Percentiles rank a stretch among this genome's conserved stretches.
phyloP scores from a whole-genome alignment of 139 green algal species.

The Chlorella sp. region DNA sequence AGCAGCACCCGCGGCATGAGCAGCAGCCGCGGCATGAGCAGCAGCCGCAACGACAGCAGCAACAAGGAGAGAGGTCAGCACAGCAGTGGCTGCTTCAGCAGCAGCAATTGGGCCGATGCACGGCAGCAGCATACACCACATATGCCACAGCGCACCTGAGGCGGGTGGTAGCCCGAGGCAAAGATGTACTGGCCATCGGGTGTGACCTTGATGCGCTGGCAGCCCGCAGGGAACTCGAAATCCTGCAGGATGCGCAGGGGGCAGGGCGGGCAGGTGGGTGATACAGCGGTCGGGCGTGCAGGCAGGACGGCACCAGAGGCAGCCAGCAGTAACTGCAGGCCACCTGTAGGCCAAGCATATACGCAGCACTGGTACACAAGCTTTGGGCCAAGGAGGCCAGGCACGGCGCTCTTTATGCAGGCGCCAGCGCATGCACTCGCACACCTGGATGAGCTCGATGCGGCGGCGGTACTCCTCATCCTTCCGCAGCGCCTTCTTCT shows the following conservation, averaged over 20 bases:
- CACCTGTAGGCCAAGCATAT: no score
- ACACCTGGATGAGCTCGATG: slow-evolving; percentile 26
- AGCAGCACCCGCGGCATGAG: background rate
- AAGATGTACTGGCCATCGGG: slow-evolving; percentile 90
- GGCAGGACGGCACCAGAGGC: no score
- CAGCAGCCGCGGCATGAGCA: background rate
- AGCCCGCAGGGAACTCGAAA: slow-evolving; percentile 88
- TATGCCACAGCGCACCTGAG: slow-evolving; percentile 40
- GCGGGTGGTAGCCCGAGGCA: slow-evolving; percentile 86
- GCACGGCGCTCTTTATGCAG: no score
- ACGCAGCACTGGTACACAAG: no score
- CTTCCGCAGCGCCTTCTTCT: slow-evolving; percentile 85
- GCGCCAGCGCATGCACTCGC: background rate
- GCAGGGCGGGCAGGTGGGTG: no score
- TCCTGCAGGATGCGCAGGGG: no score
- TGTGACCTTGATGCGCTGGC: slow-evolving; percentile 87
- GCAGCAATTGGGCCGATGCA: no score
- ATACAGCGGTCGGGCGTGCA: no score
- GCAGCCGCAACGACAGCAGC: background rate
- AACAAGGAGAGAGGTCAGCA: no score
- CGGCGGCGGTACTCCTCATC: slow-evolving; percentile 81
- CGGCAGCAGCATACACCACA: background rate
- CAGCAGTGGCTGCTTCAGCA: no score
- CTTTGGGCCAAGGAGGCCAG: no score
- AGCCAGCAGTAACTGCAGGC: no score